These are phyloP conservation scores for Leccinum subfulvum DNA, from an alignment of 1,284 basidiomycete species.

Conservation along the genomic window DNA sequence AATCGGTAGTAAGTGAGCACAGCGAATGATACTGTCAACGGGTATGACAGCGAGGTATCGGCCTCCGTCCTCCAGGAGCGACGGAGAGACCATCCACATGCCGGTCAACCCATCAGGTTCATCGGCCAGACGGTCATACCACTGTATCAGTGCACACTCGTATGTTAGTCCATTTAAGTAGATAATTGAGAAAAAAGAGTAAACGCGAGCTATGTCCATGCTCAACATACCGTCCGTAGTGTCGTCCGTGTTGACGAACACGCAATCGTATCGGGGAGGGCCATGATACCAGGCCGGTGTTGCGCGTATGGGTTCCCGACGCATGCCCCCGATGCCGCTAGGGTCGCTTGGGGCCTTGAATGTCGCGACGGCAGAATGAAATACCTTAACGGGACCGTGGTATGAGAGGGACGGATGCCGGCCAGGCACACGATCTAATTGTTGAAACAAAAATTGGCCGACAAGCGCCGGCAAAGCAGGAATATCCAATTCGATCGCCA, in stretches of 20 bases:
- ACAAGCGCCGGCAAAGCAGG: not conserved
- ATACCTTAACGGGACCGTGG: slow-evolving; percentile 6
- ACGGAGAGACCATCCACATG: slow-evolving; percentile 10
- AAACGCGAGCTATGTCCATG: not conserved
- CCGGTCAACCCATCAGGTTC: slow-evolving; percentile 3
- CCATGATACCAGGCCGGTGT: not conserved
- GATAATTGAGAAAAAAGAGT: slow-evolving; percentile 1
- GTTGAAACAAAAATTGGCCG: not conserved
- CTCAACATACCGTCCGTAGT: not conserved
- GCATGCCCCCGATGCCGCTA: not conserved
- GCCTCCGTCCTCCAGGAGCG: not conserved
- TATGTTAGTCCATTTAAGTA: not conserved
- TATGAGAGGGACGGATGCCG: too few relatives aligned
- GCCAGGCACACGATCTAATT: not conserved
- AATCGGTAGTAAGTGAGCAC: not conserved
- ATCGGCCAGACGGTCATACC: slow-evolving; percentile 7
- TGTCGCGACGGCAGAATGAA: not conserved
- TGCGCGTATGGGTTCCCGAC: not conserved
- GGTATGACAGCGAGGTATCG: not conserved
- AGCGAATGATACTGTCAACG: not conserved
- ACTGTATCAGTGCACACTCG: slow-evolving; percentile 4
- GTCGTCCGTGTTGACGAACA: not conserved
- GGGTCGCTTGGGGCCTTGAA: slow-evolving; percentile 5
- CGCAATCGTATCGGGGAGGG: not conserved
- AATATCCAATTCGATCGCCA: not conserved